Evolutionary conservation across 352 stramenopile genomes (phyloP).

Genomic region (Pythium apleroticum): DNA sequence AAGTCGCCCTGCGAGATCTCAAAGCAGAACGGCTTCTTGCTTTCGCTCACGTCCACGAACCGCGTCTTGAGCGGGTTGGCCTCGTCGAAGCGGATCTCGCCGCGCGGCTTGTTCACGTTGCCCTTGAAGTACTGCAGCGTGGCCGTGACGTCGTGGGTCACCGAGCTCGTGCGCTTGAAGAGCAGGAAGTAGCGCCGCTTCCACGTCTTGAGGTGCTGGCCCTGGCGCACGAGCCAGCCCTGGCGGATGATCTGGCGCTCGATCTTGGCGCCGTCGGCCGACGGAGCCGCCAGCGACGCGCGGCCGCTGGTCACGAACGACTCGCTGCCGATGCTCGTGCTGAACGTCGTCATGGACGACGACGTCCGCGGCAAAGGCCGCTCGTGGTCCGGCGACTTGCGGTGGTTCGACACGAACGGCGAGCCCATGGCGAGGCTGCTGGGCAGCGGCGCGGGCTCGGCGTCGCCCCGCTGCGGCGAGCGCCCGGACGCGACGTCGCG

Average conservation of each 20-base stretch:
- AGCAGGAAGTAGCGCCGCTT: slow-evolving; percentile 87
- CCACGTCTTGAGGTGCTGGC: slow-evolving; percentile 67
- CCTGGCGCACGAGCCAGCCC: slow-evolving; percentile 39
- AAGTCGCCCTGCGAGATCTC: slow-evolving; percentile 73
- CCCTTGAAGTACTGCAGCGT: slow-evolving; percentile 87
- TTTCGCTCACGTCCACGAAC: slow-evolving; percentile 77
- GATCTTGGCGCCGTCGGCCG: slow-evolving; percentile 41
- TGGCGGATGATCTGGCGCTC: slow-evolving; percentile 31
- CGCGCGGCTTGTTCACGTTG: slow-evolving; percentile 71
- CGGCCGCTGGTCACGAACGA: not conserved
- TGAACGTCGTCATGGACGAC: slow-evolving; percentile 8
- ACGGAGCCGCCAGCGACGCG: slow-evolving; percentile 24
- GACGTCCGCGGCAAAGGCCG: not conserved
- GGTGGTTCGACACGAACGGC: not conserved
- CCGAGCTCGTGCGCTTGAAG: slow-evolving; percentile 72
- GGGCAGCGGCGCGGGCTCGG: not conserved
- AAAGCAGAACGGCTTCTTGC: slow-evolving; percentile 84
- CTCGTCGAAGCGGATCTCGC: slow-evolving; percentile 70
- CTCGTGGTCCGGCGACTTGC: not conserved
- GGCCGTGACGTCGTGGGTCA: slow-evolving; percentile 67
- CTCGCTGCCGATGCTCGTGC: slow-evolving; percentile 7
- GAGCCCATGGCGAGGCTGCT: not conserved
- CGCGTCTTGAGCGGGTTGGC: slow-evolving; percentile 66
- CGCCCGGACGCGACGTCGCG: slow-evolving; percentile 19
- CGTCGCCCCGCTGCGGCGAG: slow-evolving; percentile 13